phyloP scores from a whole-genome alignment of 2,329 filamentous ascomycete genomes.

The Verticillium klebahnii region DNA sequence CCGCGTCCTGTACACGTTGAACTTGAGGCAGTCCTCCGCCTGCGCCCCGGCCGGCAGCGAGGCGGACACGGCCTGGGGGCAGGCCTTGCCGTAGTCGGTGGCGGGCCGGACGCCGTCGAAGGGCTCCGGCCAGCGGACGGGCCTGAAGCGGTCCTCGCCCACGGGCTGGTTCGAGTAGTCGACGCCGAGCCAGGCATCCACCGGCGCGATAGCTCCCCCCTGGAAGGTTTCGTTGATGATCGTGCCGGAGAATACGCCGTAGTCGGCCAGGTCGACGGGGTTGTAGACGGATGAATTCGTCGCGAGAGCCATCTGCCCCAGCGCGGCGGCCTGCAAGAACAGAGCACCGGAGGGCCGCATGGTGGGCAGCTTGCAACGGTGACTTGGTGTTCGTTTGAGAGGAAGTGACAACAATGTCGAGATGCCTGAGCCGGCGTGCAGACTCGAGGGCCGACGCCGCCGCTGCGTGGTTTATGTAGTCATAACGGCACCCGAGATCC shows the following conservation, averaged over 20 bases:
- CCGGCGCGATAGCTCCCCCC: constrained; percentile 21
- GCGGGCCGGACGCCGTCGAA: constrained; percentile 35
- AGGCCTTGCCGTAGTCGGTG: constrained; percentile 32
- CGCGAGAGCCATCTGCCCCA: background rate
- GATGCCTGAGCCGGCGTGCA: too few relatives aligned
- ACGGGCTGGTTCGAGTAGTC: constrained; percentile 38
- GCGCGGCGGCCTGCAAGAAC: too few relatives aligned
- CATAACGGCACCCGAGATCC: too few relatives aligned
- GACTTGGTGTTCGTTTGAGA: too few relatives aligned
- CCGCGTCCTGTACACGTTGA: constrained; percentile 16
- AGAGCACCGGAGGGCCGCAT: too few relatives aligned
- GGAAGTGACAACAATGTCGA: too few relatives aligned
- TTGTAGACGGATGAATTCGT: constrained; percentile 3
- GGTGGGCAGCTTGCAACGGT: background rate
- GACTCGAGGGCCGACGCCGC: too few relatives aligned
- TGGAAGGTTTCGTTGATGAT: constrained; percentile 27
- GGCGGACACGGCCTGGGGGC: constrained; percentile 30
- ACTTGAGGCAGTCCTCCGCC: constrained; percentile 8
- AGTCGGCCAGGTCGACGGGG: constrained; percentile 26
- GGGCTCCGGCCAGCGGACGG: constrained; percentile 30
- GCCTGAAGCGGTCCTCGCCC: constrained; percentile 33
- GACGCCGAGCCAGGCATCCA: constrained; percentile 42
- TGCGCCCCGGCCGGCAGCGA: constrained; percentile 6
- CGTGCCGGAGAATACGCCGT: constrained; percentile 34
- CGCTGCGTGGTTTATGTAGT: too few relatives aligned